Conservation (phyloP, 2,329 filamentous ascomycete species). For the Alternaria sp. region DNA sequence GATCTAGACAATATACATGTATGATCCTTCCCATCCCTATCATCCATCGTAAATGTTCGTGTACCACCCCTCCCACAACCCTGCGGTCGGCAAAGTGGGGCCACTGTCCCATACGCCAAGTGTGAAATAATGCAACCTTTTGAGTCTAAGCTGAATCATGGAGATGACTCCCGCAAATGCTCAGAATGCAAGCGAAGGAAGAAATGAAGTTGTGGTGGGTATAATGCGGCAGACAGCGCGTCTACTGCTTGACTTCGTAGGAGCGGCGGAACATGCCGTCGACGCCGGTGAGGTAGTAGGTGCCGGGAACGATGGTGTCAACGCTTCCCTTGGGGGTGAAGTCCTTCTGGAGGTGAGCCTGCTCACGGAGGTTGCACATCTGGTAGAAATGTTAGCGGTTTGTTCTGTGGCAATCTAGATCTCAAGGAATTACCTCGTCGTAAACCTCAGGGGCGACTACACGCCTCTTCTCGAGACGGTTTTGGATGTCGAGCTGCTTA, state of each 20-base stretch:
- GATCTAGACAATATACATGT: conserved; percentile 19
- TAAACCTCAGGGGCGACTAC: conserved; percentile 57
- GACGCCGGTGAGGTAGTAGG: conserved; percentile 59
- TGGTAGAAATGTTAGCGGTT: conserved; percentile 39
- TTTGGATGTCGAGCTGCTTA: conserved; percentile 56
- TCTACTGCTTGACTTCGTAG: conserved; percentile 59
- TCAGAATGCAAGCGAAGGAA: conserved; percentile 38
- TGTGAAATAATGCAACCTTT: conserved; percentile 29
- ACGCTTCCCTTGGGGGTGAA: conserved; percentile 54
- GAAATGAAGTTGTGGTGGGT: conserved; percentile 27
- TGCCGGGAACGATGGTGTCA: conserved; percentile 55
- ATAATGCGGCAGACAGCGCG: conserved; percentile 8
- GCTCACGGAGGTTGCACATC: conserved; percentile 61
- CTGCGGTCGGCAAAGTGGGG: conserved; percentile 5
- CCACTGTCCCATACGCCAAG: conserved; percentile 22
- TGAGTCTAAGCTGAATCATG: conserved; percentile 37
- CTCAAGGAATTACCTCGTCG: conserved; percentile 49
- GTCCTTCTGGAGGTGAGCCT: conserved; percentile 58
- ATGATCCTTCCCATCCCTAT: conserved; percentile 13
- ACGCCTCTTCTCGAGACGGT: conserved; percentile 53
- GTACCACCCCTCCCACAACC: conserved; percentile 4
- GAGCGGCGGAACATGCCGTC: conserved; percentile 60
- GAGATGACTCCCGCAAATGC: conserved; percentile 47
- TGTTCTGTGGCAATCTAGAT: conserved; percentile 5
- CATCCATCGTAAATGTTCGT: conserved; percentile 24